Evolutionary conservation across 1,139 yeast genomes (phyloP), one percentile per base, ranked within the genome.

Genomic region (Taiozyma sp.): DNA sequence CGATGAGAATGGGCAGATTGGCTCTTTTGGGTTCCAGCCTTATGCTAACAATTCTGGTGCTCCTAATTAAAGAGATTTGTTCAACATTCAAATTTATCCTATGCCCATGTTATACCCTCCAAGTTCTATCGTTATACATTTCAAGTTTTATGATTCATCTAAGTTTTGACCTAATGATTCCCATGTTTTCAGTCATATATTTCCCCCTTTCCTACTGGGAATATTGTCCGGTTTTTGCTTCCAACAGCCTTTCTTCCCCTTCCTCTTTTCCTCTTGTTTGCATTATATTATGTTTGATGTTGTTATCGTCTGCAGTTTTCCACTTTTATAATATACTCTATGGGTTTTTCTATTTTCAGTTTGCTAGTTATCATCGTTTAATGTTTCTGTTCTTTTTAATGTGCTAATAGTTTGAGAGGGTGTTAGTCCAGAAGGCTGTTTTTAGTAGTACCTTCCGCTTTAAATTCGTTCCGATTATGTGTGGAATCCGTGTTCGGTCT

Each of bases 1-100:
- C 41, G 52, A 51, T 44, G 54, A 51, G 36, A 47, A 43, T 39
- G 48, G 49, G 4, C 52, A 51, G 19, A 16, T 47, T 23, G 43
- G 43, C 12, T 40, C 43, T 4, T 40, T 40, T 24, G 43, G 43
- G 4, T 38, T 38, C 8, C 41, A 38, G 6, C 24, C 41, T 9
- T 38, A 38, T 38, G 24, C 41, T 19, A 38, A 38, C 41, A 38
- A 19, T 3, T 38, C 41, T 19, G 41, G 41, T 22, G 24, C 41
- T 19, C 41, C 41, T 8, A 38, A 38, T 38, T 38, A 24, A 38
- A 19, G 34, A 30, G 19, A 3, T 32, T 13, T 30, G 14, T 6
- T 30, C 34, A 12, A 30, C n/a, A 9, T 30, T 30, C 34, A 30
- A 30, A 30, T 12, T 9, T 32, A 2, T 19, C 36, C 16, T 13